Evolutionary conservation across 148 eudicot species (phyloP).

Genomic region (Gaultheria prostrata): DNA sequence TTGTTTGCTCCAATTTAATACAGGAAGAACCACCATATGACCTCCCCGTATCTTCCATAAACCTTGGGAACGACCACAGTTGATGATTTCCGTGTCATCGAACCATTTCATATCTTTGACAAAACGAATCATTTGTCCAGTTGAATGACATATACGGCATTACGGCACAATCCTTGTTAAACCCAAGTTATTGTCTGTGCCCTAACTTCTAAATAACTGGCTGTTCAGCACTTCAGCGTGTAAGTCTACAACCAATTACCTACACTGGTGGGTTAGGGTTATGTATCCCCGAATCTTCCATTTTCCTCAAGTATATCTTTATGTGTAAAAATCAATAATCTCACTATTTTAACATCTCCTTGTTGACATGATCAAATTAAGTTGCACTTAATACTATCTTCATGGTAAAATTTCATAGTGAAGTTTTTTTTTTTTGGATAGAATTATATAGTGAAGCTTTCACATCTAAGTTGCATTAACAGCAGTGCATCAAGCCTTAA

Average conservation of each 20-base stretch:
- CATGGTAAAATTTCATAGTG: background rate
- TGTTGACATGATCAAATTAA: background rate
- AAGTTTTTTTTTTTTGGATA: too few relatives aligned
- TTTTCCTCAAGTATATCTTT: background rate
- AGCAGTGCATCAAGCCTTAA: background rate
- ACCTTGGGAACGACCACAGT: background rate
- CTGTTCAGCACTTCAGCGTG: background rate
- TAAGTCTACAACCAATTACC: background rate
- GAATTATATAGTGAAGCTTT: background rate
- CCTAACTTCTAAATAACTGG: background rate
- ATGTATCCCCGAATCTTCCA: background rate
- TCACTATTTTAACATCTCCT: background rate
- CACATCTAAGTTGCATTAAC: background rate
- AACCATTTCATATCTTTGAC: background rate
- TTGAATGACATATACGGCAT: background rate
- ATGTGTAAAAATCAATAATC: background rate
- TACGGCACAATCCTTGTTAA: background rate
- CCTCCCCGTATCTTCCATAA: background rate
- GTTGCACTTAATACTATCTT: too few relatives aligned
- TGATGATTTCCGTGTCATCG: background rate
- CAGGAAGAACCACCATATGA: background rate
- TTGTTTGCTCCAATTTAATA: background rate
- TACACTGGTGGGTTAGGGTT: background rate
- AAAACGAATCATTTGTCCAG: background rate
- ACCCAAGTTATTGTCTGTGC: background rate